Base-by-base conservation (phyloP, 495 filamentous ascomycete genomes). In the Pyronema omphalodes region DNA sequence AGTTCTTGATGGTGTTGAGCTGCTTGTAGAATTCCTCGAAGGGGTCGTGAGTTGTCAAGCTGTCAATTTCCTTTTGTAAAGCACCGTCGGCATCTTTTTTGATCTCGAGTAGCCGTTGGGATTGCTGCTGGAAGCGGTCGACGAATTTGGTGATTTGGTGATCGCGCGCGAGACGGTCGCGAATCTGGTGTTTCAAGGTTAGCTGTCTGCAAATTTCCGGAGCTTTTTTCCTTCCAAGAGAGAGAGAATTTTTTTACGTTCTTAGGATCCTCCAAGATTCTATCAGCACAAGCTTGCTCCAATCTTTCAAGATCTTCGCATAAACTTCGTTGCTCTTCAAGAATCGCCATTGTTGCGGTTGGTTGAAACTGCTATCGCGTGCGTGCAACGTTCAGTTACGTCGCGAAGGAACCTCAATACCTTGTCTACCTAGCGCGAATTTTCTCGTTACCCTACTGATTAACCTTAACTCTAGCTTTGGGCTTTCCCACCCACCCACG, bases 251-350 rank as follows among this genome's bases (percentile, higher is more conserved):
- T n/a, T n/a, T n/a, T n/a, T 72, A 93, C 88, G 64, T 88, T 82
- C 71, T 82, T 83, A 19, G 88, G 88, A 53, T 95, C 86, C 55
- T 94, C 85, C 43, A 81, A 73, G 49, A 87, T 77, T 55, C 89
- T 82, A 66, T 96, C 91, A 18, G 84, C 83, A 60, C 95, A 83
- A 35, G 85, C 91, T 68, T 91, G 85, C 71, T 96, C 91, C 47
- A 96, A 73, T 56, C 93, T 76, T 73, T 98, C 91, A 15, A 95
- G 72, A 67, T 96, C 89, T 76, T 98, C 91, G 57, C 93, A 88
- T 56, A 94, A 74, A 62, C 83, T 87, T 60, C 91, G 74, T 68
- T 95, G 83, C 54, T 95, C 87, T 72, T 98, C 91, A 51, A 94
- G 70, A 55, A 93, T 68, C 14, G 58, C 57, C 61, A 64, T 64